These are phyloP conservation scores for Tripterygium wilfordii DNA, from an alignment of 177 flowering plant genomes.

Conservation along the genomic window DNA sequence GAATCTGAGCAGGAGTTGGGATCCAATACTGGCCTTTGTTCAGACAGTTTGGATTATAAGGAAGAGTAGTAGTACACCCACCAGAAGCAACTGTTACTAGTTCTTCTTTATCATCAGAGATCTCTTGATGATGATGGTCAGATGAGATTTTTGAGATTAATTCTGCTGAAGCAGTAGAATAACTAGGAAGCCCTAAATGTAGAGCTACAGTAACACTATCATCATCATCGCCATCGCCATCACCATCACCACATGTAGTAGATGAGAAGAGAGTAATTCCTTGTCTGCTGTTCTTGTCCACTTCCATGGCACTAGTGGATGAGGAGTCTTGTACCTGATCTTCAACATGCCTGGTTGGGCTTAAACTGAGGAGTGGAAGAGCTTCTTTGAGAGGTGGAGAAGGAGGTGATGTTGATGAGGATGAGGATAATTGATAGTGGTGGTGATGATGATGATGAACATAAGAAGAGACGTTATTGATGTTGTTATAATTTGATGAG, in stretches of 20 bases:
- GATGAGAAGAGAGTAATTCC: too few relatives aligned
- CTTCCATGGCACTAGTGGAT: conserved; percentile 32
- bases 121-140: conserved; percentile 7
- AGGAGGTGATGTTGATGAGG: conserved; percentile 27
- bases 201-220: conserved; percentile 48
- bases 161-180: conserved; percentile 28
- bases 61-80: too few relatives aligned
- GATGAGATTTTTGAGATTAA: conserved; percentile 28
- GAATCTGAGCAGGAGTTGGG: conserved; percentile 82
- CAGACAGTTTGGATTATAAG: conserved; percentile 27
- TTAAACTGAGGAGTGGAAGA: conserved; percentile 59
- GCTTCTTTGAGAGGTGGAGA: conserved; percentile 76
- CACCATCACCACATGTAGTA: too few relatives aligned
- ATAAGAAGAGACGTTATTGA: conserved; percentile 10
- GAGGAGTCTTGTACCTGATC: conserved; percentile 23
- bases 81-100: conserved; percentile 20
- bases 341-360: conserved; percentile 39
- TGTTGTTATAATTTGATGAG: conserved; percentile 5
- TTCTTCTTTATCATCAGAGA: conserved; percentile 33
- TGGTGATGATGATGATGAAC: conserved; percentile 2
- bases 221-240: conserved; percentile 22
- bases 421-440: too few relatives aligned
- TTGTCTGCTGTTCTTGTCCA: conserved; percentile 22
- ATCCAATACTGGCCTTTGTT: conserved; percentile 88
- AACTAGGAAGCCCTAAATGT: conserved; percentile 60